Percentiles rank a stretch among this genome's conserved stretches.
phyloP scores from a whole-genome alignment of 192 early-diverging fungal species.

The Backusella luteola region DNA sequence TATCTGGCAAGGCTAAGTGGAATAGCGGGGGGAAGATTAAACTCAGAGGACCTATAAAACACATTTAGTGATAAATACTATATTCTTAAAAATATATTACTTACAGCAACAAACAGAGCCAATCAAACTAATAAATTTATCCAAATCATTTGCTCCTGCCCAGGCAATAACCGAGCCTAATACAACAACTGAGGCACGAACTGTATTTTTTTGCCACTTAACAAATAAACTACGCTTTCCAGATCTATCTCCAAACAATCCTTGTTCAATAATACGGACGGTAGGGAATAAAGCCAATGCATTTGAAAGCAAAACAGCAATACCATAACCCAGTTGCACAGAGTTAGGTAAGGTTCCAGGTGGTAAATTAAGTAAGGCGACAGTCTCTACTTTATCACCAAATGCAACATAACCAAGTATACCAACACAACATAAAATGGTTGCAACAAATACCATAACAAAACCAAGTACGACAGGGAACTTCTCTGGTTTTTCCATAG shows the following conservation, averaged over 20 bases:
- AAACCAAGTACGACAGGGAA: conserved; percentile 73
- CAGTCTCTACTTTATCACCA: conserved; percentile 74
- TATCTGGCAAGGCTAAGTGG: conserved; percentile 55
- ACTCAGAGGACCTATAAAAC: conserved; percentile 50
- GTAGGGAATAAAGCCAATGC: conserved; percentile 85
- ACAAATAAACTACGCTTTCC: conserved; percentile 64
- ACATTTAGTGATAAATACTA: not conserved
- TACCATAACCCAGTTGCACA: conserved; percentile 80
- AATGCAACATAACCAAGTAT: conserved; percentile 77
- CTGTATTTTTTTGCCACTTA: conserved; percentile 75
- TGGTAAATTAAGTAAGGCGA: conserved; percentile 83
- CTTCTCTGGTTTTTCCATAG: conserved; percentile 86
- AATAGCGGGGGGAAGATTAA: conserved; percentile 89
- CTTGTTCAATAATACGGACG: conserved; percentile 85
- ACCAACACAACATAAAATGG: conserved; percentile 73
- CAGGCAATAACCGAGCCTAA: conserved; percentile 66
- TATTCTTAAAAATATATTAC: not conserved
- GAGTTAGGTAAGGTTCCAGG: conserved; percentile 58
- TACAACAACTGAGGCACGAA: conserved; percentile 63
- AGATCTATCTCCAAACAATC: conserved; percentile 56
- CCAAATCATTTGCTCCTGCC: conserved; percentile 74
- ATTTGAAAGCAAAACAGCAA: conserved; percentile 88
- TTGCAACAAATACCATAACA: conserved; percentile 69
- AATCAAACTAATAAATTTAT: conserved; percentile 85
- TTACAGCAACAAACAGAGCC: conserved; percentile 72